Conservation (phyloP, 2,329 filamentous ascomycete species). For the Helminthosporium solani region DNA sequence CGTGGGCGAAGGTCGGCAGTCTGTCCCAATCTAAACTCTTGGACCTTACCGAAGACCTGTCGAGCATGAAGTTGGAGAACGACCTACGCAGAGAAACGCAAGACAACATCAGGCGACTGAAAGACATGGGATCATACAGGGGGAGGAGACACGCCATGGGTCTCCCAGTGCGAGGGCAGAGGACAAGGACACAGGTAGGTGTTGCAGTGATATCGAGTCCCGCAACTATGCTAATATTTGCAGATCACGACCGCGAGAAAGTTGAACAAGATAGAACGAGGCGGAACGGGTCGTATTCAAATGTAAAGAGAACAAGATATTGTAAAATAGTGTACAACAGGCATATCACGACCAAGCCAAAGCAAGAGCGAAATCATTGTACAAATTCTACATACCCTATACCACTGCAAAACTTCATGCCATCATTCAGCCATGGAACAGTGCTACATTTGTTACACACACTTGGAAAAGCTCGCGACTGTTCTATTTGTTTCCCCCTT, state of each 20-base stretch:
- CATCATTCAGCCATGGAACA: not conserved
- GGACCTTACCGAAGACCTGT: conserved; percentile 79
- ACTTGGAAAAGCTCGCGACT: no score
- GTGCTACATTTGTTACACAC: no score
- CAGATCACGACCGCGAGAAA: conserved; percentile 61
- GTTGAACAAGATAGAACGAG: conserved; percentile 60
- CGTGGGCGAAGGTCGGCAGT: conserved; percentile 73
- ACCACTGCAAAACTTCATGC: not conserved
- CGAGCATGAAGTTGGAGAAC: conserved; percentile 91
- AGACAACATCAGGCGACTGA: conserved; percentile 82
- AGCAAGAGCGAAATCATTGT: no score
- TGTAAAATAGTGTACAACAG: conserved; percentile 34
- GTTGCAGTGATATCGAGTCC: not conserved
- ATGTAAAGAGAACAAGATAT: conserved; percentile 19
- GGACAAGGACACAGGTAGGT: conserved; percentile 72
- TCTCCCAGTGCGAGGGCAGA: conserved; percentile 86
- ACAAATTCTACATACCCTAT: no score
- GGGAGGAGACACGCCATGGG: conserved; percentile 91
- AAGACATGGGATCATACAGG: conserved; percentile 87
- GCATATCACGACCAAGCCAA: not conserved
- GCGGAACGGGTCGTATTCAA: conserved; percentile 37
- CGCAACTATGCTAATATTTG: conserved; percentile 11
- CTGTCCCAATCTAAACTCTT: conserved; percentile 75
- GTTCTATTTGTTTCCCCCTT: no score
- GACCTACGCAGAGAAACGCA: conserved; percentile 75